phyloP scores from a whole-genome alignment of 257 asterid species.

The Gardenia jasminoides region DNA sequence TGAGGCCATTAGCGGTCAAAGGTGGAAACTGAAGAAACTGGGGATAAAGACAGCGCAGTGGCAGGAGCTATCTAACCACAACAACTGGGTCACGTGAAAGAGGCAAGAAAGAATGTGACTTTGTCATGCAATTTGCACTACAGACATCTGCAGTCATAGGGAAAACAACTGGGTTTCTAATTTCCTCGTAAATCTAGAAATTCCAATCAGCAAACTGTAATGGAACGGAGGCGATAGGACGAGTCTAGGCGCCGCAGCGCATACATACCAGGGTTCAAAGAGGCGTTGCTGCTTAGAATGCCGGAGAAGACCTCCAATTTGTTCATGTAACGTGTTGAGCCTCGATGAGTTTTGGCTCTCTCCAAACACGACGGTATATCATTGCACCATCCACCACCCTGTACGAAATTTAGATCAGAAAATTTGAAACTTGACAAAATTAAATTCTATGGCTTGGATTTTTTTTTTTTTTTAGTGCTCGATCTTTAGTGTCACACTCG shows the following conservation, averaged over 20 bases:
- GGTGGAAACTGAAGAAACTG: constrained; percentile 25
- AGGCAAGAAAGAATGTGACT: constrained; percentile 12
- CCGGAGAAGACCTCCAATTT: constrained; percentile 64
- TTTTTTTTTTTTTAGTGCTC: no score
- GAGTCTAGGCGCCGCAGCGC: no score
- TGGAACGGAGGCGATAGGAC: not conserved
- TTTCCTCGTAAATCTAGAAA: not conserved
- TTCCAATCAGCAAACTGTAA: not conserved
- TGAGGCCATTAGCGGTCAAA: not conserved
- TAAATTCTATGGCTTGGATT: no score
- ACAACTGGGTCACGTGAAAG: constrained; percentile 30
- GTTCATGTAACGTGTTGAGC: constrained; percentile 71
- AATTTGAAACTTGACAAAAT: not conserved
- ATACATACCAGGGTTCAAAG: constrained; percentile 77
- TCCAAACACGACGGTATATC: constrained; percentile 70
- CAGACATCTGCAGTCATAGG: not conserved
- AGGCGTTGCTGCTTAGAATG: constrained; percentile 71
- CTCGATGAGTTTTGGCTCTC: constrained; percentile 72
- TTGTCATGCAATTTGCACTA: constrained; percentile 7
- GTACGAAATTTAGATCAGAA: not conserved
- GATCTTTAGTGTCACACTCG: no score
- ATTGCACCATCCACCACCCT: constrained; percentile 99
- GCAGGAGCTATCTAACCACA: constrained; percentile 28
- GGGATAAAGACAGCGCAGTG: constrained; percentile 8
- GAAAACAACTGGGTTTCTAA: not conserved